phyloP scores from a whole-genome alignment of 176 grass and related monocot species.

The Chrysopogon serrulatus region DNA sequence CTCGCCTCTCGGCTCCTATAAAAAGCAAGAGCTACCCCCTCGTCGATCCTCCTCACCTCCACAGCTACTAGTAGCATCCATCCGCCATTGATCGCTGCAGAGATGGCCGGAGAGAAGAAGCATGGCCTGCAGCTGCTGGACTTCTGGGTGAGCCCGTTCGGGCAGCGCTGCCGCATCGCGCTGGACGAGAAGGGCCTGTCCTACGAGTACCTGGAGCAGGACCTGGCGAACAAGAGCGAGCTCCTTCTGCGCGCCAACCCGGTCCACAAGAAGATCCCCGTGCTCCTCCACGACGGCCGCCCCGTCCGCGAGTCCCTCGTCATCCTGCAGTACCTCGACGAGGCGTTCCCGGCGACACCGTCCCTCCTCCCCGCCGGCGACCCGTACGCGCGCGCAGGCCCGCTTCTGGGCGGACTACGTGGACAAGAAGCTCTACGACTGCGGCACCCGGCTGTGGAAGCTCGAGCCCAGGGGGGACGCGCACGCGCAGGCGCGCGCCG shows the following conservation, averaged over 20 bases:
- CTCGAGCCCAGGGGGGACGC: background rate
- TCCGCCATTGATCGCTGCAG: no score
- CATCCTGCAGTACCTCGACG: no score
- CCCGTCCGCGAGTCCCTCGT: no score
- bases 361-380: background rate
- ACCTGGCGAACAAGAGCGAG: no score
- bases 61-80: no score
- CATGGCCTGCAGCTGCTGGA: slow-evolving; percentile 33
- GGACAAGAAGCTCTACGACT: slow-evolving; percentile 53
- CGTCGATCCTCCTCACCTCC: no score
- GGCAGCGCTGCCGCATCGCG: slow-evolving; percentile 47
- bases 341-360: background rate
- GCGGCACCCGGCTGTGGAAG: slow-evolving; percentile 23
- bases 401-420: slow-evolving; percentile 49
- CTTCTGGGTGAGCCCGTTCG: slow-evolving; percentile 62
- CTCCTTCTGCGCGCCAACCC: no score
- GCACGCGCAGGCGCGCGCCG: background rate
- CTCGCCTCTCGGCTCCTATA: no score
- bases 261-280: no score
- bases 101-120: background rate
- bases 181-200: slow-evolving; percentile 41
- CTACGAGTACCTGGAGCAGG: no score
- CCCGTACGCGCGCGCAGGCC: slow-evolving; percentile 37
- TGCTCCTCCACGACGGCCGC: no score
- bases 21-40: no score